Evolutionary conservation across 78 protist genomes (phyloP).

Genomic region (Bodo saltans): DNA sequence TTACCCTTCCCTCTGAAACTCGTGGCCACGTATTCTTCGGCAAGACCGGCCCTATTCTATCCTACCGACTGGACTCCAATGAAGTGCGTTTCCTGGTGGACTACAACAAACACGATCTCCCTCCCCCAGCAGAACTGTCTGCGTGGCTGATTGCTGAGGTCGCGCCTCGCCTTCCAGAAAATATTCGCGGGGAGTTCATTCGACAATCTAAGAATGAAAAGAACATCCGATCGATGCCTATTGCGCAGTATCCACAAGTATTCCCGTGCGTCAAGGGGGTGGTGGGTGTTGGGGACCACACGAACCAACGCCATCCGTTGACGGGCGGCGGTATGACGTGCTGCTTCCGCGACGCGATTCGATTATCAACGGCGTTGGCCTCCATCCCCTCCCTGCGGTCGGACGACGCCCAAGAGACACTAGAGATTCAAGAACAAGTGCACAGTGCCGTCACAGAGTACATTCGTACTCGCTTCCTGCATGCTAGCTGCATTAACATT

Average conservation of each 20-base stretch:
- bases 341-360: neutral
- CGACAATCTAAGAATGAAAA: no score
- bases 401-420: no score
- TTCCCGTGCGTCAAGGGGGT: neutral
- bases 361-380: neutral
- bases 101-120: neutral
- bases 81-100: constrained; percentile 10
- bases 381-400: no score
- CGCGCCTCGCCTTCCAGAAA: neutral
- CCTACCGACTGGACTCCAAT: neutral
- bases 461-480: neutral
- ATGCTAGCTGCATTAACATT: neutral
- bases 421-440: neutral
- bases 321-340: constrained; percentile 33
- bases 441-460: neutral
- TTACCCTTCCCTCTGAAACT: neutral
- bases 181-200: no score
- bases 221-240: neutral
- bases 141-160: neutral
- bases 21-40: neutral
- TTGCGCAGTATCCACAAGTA: neutral
- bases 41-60: neutral
- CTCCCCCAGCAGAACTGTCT: neutral
- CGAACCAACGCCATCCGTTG: constrained; percentile 5
- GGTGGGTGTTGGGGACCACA: neutral